These are phyloP conservation scores for Exobasidium cylindrosporum DNA, from an alignment of 1,284 basidiomycete genomes.

Conservation along the genomic window DNA sequence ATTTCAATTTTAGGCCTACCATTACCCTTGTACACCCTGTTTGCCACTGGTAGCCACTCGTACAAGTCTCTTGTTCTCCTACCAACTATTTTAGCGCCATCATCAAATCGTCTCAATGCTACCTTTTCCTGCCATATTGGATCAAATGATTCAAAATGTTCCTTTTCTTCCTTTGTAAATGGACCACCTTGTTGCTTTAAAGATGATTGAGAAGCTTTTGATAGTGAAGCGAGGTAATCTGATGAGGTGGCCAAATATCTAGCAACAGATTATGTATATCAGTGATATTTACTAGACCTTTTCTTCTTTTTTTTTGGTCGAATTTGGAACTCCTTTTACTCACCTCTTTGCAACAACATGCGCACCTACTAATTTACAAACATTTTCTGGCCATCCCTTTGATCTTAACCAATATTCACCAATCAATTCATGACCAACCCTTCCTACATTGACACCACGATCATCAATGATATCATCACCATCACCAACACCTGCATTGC, in stretches of 20 bases:
- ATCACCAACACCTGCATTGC: background rate
- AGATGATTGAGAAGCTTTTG: background rate
- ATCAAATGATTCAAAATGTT: background rate
- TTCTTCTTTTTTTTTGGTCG: no score
- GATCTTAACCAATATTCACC: background rate
- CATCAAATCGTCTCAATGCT: background rate
- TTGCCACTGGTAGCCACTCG: background rate
- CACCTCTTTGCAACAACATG: conserved; percentile 3
- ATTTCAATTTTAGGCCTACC: background rate
- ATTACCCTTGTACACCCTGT: background rate
- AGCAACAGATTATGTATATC: no score
- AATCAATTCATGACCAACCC: background rate
- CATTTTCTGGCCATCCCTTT: conserved; percentile 1
- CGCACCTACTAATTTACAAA: background rate
- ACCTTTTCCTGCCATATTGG: background rate
- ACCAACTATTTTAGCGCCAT: background rate
- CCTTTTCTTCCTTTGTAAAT: background rate
- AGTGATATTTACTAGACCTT: no score
- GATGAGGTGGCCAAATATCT: background rate
- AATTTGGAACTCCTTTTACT: no score
- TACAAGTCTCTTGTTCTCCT: background rate
- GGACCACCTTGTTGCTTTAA: background rate
- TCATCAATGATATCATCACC: background rate
- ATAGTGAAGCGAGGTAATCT: background rate
- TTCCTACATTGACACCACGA: background rate